Conservation (phyloP, 345 rosid species). For the Acer yangbiense region DNA sequence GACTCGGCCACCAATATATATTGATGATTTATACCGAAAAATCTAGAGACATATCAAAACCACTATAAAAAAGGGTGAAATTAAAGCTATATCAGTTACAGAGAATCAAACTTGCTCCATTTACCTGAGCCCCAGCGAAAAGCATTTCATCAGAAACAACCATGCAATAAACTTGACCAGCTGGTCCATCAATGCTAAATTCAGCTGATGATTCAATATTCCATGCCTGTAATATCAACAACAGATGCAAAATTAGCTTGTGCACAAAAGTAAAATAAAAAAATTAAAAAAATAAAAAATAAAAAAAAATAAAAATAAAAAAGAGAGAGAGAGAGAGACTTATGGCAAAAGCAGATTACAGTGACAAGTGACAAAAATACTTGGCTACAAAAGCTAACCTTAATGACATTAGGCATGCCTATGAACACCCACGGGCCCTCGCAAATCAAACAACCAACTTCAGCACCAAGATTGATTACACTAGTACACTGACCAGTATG, state of each 20-base stretch:
- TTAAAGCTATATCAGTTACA: too few relatives aligned
- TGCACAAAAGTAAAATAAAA: too few relatives aligned
- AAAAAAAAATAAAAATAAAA: too few relatives aligned
- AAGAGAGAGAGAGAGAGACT: too few relatives aligned
- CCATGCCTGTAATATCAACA: conserved; percentile 1
- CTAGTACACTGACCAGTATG: conserved; percentile 46
- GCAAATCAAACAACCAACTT: conserved; percentile 49
- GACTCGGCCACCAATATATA: too few relatives aligned
- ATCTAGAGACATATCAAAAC: too few relatives aligned
- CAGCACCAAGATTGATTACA: conserved; percentile 37
- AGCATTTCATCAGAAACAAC: conserved; percentile 41
- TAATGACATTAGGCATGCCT: conserved; percentile 55
- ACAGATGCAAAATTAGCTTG: too few relatives aligned
- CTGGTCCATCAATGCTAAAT: conserved; percentile 38
- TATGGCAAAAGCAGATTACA: conserved; percentile 30
- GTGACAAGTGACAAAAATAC: not conserved
- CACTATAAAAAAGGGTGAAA: too few relatives aligned
- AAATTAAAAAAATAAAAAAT: too few relatives aligned
- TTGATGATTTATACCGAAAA: too few relatives aligned
- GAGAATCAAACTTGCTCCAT: not conserved
- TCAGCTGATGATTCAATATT: conserved; percentile 41
- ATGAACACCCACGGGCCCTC: conserved; percentile 70
- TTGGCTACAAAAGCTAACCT: conserved; percentile 30
- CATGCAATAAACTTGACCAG: conserved; percentile 55
- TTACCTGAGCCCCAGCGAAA: conserved; percentile 66